Percentiles rank a stretch among this genome's conserved stretches.
Evolutionary conservation across 768 basidiomycete genomes (phyloP).

Genomic region (Pluteus cervinus): DNA sequence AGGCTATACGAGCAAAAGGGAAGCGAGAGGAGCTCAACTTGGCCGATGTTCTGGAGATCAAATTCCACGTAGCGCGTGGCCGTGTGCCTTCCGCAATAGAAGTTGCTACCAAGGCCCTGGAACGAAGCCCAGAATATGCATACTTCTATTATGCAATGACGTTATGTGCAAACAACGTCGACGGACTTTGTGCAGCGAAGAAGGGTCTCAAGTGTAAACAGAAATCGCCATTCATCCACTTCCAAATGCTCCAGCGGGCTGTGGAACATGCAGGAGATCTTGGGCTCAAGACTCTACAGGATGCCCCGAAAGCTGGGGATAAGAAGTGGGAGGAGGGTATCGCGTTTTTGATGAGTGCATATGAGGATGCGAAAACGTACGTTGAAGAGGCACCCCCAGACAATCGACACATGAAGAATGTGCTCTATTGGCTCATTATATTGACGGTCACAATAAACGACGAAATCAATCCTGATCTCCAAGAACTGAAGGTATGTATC

Average conservation of each 20-base stretch:
- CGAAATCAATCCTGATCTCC: constrained; percentile 40
- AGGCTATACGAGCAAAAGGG: constrained; percentile 42
- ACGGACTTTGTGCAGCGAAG: constrained; percentile 58
- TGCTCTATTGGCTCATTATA: constrained; percentile 54
- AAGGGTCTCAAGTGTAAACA: constrained; percentile 56
- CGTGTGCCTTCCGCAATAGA: constrained; percentile 42
- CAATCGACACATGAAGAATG: constrained; percentile 51
- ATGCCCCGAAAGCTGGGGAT: constrained; percentile 32
- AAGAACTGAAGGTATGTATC: constrained; percentile 43
- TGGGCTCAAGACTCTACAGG: constrained; percentile 43
- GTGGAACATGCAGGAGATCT: constrained; percentile 55
- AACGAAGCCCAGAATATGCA: constrained; percentile 51
- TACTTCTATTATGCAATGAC: constrained; percentile 64
- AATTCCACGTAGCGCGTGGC: constrained; percentile 44
- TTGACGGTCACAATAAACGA: constrained; percentile 48
- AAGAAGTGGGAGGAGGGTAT: constrained; percentile 53
- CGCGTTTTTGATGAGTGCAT: constrained; percentile 52
- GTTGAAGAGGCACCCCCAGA: constrained; percentile 55
- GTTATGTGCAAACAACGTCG: constrained; percentile 37
- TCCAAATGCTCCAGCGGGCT: constrained; percentile 54
- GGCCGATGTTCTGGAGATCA: constrained; percentile 64
- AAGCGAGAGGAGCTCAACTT: constrained; percentile 37
- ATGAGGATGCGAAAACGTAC: constrained; percentile 55
- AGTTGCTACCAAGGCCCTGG: constrained; percentile 39
- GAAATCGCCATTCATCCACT: constrained; percentile 49